Base-by-base conservation (phyloP, 768 basidiomycete species). In the Pleurotus tuoliensis region DNA sequence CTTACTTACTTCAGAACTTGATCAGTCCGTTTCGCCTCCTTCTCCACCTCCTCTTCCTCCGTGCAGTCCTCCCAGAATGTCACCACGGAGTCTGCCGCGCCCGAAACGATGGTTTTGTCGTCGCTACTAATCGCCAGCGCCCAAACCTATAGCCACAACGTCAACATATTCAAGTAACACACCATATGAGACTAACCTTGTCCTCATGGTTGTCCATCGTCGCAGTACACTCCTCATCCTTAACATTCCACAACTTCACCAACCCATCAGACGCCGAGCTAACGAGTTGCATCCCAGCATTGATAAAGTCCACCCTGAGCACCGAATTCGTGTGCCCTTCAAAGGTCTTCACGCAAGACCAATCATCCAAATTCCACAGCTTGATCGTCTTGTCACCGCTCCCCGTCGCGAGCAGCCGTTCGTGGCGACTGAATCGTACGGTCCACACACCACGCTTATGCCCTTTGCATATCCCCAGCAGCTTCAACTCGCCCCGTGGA, bases 281-380 rank as follows among this genome's bases (percentile, higher is more conserved):
- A 47, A 94, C 88, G 40, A 99, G 74, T 72, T 97, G 94, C 78
- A 82, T 78, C 15, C 89, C 95, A 44, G 75, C 67, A 63, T 89
- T 90, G 44, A 98, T 66, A 69, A 97, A 98, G 65, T 94, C 93
- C 27, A 98, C 92, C 51, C 95, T 77, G 53, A 99, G 72, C 30
- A 99, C 94, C 11, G 97, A 97, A 70, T 98, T 98, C 6, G 94
- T 93, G 70, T 99, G 97, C 0, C 97, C 97, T 73, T 99, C 97
- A 64, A 98, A 94, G 18, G 97, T 98, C 80, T 94, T 85, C 59
- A 98, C 67, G 69, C 97, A 99, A 22, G 91, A 83, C 71, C 88
- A 97, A 67, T 98, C 93, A 60, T 95, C 91, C 61, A 98, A 69
- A 71, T 79, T 94, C 97, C 97, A 99, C 30, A 99, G 72, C 69